Evolutionary conservation across 2,329 filamentous ascomycete genomes (phyloP).

Genomic region (Fusarium anthophilum): DNA sequence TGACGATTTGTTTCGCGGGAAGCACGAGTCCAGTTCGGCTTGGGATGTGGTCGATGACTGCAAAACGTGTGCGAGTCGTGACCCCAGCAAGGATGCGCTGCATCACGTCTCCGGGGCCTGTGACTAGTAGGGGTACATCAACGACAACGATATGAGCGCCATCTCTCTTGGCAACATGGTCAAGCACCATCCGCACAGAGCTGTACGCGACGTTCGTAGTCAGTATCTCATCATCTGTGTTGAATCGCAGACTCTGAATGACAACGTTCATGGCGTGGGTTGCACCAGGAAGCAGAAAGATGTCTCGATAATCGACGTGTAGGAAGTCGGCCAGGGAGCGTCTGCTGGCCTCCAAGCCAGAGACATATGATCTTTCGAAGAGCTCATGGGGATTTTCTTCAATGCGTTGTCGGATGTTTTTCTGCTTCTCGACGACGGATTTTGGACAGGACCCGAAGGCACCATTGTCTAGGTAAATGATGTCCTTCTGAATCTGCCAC

Average conservation of each 20-base stretch:
- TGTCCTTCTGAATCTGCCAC: background rate
- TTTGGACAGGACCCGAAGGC: background rate
- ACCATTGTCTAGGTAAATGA: background rate
- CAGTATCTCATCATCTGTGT: background rate
- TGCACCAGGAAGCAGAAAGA: background rate
- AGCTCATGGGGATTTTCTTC: background rate
- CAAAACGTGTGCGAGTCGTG: background rate
- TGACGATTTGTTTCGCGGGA: background rate
- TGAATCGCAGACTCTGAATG: background rate
- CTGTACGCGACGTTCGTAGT: background rate
- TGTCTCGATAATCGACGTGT: background rate
- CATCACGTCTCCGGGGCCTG: background rate
- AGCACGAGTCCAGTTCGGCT: background rate
- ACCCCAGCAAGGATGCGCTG: background rate
- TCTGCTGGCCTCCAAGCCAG: background rate
- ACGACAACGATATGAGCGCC: background rate
- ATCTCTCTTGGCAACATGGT: background rate
- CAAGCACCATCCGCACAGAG: background rate
- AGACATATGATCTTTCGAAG: background rate
- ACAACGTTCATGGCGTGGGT: background rate
- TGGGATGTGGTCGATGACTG: background rate
- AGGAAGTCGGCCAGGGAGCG: background rate
- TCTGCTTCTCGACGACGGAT: background rate
- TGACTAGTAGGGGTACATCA: background rate
- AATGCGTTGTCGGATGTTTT: background rate